Conservation (phyloP, 352 stramenopile genomes). For the Globisporangium solare region DNA sequence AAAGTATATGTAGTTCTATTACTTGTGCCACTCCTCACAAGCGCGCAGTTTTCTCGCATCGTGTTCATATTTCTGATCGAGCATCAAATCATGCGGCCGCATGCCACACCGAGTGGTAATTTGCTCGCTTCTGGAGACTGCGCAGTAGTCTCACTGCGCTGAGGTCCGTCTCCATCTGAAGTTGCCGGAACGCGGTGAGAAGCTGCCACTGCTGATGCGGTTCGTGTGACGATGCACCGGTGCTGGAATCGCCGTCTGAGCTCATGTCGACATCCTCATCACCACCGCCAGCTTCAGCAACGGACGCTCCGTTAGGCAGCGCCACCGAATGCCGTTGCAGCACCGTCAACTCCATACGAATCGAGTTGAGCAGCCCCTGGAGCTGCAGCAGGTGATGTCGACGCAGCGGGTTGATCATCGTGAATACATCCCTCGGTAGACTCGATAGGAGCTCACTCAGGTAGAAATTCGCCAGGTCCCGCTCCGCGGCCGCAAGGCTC, state of each 20-base stretch:
- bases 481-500: slow-evolving; percentile 16
- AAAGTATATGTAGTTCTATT: neutral
- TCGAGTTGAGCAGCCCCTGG: slow-evolving; percentile 19
- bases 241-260: neutral
- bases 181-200: slow-evolving; percentile 25
- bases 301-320: neutral
- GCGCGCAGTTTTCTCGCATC: neutral
- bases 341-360: slow-evolving; percentile 29
- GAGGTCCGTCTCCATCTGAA: slow-evolving; percentile 21
- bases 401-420: slow-evolving; percentile 37
- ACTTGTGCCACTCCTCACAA: neutral
- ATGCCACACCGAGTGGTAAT: slow-evolving; percentile 47
- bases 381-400: slow-evolving; percentile 20
- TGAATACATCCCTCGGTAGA: slow-evolving; percentile 37
- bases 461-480: slow-evolving; percentile 22
- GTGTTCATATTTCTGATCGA: neutral
- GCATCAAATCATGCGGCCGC: neutral
- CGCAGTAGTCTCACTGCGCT: slow-evolving; percentile 7
- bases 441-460: slow-evolving; percentile 22
- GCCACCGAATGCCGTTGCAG: slow-evolving; percentile 14
- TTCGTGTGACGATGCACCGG: slow-evolving; percentile 1
- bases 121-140: slow-evolving; percentile 33
- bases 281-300: neutral
- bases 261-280: slow-evolving; percentile 3
- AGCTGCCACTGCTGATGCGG: slow-evolving; percentile 17